Evolutionary conservation across 2,329 filamentous ascomycete species (phyloP), one percentile per base, ranked within the genome.

Genomic region (Microdochium trichocladiopsis): DNA sequence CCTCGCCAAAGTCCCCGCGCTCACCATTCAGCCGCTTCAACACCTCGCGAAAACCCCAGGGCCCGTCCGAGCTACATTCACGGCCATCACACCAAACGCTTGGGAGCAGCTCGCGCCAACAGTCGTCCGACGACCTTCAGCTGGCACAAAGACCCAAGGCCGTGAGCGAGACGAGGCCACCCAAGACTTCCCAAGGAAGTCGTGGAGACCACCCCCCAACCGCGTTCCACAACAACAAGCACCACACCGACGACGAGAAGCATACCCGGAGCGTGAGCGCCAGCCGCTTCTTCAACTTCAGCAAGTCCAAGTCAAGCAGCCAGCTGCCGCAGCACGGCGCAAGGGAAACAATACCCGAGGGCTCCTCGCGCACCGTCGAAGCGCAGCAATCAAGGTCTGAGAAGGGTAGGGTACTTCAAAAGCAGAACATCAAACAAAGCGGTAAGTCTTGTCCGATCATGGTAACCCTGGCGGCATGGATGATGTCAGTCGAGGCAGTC

Each of bases 261-360:
- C 65, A 66, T 52, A 53, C 63, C 45, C 60, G 63, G 52, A 45
- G 41, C 18, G 41, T 45, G 6, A 65, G 58, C 53, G 60, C 56
- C 25, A 67, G 65, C 37, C 65, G 65, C 49, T 67, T 67, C 49
- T 66, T 65, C 55, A 61, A 60, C 50, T 67, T 67, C 50, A 60
- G 61, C 14, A 65, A 65, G 51, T 59, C 58, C 14, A 61, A 51
- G 50, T 57, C 63, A 12, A 53, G 53, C 24, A 58, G 60, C 21
- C 41, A 45, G 18, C 18, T 45, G 12, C 41, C 41, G 10, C 41
- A 45, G 41, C 41, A 45, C 6, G 41, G 41, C 3, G 16, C 21
- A 12, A 45, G 22, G 18, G 41, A 45, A 8, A 18, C 41, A 45
- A 45, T 45, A 45, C 41, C 41, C 4, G 41, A 45, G 22, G 41